A percentile compares a stretch with the other conserved stretches of the same genome.
Evolutionary conservation across 768 basidiomycete species (phyloP).

Genomic region (Sarcomyxa edulis): DNA sequence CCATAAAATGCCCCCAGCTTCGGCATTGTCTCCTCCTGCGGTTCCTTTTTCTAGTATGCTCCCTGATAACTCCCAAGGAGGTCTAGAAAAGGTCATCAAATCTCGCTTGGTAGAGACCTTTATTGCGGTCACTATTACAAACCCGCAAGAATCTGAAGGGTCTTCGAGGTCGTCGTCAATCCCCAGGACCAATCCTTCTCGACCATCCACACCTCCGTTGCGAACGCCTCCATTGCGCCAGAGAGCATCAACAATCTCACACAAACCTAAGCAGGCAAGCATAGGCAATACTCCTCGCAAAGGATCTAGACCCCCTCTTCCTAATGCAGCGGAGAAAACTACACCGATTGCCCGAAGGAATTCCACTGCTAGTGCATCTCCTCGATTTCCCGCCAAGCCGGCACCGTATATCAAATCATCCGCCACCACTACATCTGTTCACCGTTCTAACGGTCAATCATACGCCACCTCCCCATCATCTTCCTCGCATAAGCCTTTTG

Average conservation of each 20-base stretch:
- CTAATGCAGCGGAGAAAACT: slow-evolving; percentile 4
- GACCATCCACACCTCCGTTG: slow-evolving; percentile 10
- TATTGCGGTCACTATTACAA: slow-evolving; percentile 47
- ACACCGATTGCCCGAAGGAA: not conserved
- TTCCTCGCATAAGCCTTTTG: slow-evolving; percentile 9
- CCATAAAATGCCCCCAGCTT: slow-evolving; percentile 9
- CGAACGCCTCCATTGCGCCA: slow-evolving; percentile 5
- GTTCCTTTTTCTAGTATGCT: slow-evolving; percentile 28
- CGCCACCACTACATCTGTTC: slow-evolving; percentile 11
- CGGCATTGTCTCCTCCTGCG: slow-evolving; percentile 6
- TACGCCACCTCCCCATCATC: slow-evolving; percentile 14
- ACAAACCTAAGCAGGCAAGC: not conserved
- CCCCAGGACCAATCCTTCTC: too few species aligned
- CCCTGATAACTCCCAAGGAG: slow-evolving; percentile 60
- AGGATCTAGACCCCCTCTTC: slow-evolving; percentile 1
- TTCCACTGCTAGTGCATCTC: slow-evolving; percentile 3
- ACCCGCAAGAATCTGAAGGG: slow-evolving; percentile 5
- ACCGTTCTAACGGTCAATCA: slow-evolving; percentile 17
- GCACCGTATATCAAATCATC: slow-evolving; percentile 10
- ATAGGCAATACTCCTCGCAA: not conserved
- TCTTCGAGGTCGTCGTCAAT: slow-evolving; percentile 6
- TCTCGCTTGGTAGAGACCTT: slow-evolving; percentile 80
- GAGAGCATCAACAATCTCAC: slow-evolving; percentile 1
- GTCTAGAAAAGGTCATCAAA: slow-evolving; percentile 63
- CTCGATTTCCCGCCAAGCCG: slow-evolving; percentile 12